Evolutionary conservation across 2,329 filamentous ascomycete genomes (phyloP), one percentile per base, ranked within the genome.

Genomic region (Apiospora sp.): DNA sequence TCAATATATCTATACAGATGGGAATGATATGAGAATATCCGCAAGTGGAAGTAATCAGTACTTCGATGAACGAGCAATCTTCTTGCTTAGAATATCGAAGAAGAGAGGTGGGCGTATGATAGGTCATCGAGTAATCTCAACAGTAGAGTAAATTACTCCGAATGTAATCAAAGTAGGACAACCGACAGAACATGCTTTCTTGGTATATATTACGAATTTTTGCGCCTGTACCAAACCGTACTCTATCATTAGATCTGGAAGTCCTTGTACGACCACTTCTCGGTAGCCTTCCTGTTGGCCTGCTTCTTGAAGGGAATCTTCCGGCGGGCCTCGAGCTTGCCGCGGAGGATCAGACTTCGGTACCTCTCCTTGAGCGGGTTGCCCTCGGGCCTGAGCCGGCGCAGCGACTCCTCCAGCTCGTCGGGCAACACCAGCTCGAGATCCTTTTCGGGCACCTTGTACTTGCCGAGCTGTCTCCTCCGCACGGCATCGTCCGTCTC

Each of bases 201-300:
- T 64, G 58, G 58, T 64, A 64, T 64, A 10, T 64, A 64, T 64
- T 14, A 30, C 4, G n/a, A 64, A 41, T 41, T 41, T 64, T 41
- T 22, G 7, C 30, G 22, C 58, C 54, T 8, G 22, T 14, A 41
- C 12, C 54, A 19, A 37, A 27, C 30, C 14, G 30, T 44, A 22
- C 22, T 22, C 14, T 4, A 13, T 14, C 1, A 61, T 46, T 71
- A 76, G 24, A 93, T 83, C 77, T 87, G 88, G 83, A 98, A 99
- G 82, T 99, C 96, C 88, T 99, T 99, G 86, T 98, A 94, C 64
- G 92, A 91, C 96, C 96, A 99, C 85, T 98, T 99, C 89, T 98
- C 96, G 8, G 94, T 98, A 70, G 91, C 84, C 82, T 93, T 94
- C 77, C 87, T 91, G 87, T 92, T 95, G 75, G 90, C 90, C 86